Base-by-base conservation (phyloP, 208 protist genomes). In the Leishmania major region DNA sequence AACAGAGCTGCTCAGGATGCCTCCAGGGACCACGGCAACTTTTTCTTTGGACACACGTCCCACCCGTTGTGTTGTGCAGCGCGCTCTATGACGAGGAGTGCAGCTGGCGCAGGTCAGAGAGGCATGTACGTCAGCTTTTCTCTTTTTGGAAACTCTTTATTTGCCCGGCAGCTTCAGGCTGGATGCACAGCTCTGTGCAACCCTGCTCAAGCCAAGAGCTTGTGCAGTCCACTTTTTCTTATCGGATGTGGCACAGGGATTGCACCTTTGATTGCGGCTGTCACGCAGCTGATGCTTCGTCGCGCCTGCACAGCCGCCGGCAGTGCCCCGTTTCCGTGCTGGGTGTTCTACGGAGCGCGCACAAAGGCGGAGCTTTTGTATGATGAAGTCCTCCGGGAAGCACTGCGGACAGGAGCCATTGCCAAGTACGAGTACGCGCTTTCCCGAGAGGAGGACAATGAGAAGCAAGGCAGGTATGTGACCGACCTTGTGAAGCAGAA, bases 181-280 rank as follows among this genome's bases (percentile, higher is more conserved):
- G 77, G 77, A 31, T 86, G 82, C 66, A 70, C 62, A 62, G 47
- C 73, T 28, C 62, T 77, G 40, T 82, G 78, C 43, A 49, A 78
- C 35, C 55, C 66, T 28, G 60, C 7, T 55, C 49, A 37, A 13
- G 40, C 64, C 28, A 60, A 31, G 28, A 76, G 70, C 69, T 67
- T 77, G 57, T 82, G 66, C n/a, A 47, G 78, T 37, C 83, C 67
- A 31, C 28, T 95, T 43, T 89, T 96, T 40, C 79, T 97, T 19
- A 79, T 97, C 31, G 91, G 91, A 13, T 92, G 90, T 28, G 95
- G 93, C 8, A 95, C 95, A 43, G 95, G 95, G 6, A 94, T 97
- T 75, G 92, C 90, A 19, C 95, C 95, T 40, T 82, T 96, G 60
- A 90, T 96, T 55, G 89, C 89, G 60, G 93, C 87, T 47, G 88